Evolutionary conservation across 768 basidiomycete genomes (phyloP), one percentile per base, ranked within the genome.

Genomic region (Lactifluus echinatus): DNA sequence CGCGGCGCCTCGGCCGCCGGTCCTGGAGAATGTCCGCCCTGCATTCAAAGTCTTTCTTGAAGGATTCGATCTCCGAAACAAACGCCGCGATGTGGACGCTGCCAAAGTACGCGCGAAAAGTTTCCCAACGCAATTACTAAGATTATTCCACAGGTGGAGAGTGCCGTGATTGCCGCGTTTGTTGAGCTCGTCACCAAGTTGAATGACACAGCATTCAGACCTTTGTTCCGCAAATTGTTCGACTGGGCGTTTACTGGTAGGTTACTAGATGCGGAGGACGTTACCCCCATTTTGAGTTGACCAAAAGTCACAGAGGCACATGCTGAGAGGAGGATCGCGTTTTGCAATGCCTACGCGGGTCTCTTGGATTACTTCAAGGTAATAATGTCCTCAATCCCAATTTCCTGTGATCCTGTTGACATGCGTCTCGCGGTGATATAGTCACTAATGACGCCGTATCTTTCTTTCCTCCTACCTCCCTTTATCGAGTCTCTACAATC

Each of bases 311-410:
- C 64, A n/a, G 67, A 70, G 31, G 60, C 62, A 28, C 64, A 66
- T 15, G 68, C 72, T 8, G 72, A 75, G 12, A 79, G 84, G 24
- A 84, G 81, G 65, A 75, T 83, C 21, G 83, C 83, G 0, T 90
- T 97, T 66, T 85, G 84, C 63, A 82, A 81, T 59, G 72, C 89
- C 15, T 89, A 94, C 67, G 74, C 75, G 23, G 74, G 80, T 0
- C 73, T 99, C 15, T 73, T 97, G 19, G 84, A 88, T 60, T 91
- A 84, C 73, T 95, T 98, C 77, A 92, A 91, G 81, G 93, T 85
- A 65, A 92, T 85, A 65, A 62, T 60, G 36, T 8, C 48, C 1
- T n/a, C 36, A 15, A 19, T 31, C 24, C 10, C 17, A 14, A 5
- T 12, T 19, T 7, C 5, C 0, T 45, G 11, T 17, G 26, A 14